Evolutionary conservation across 1,139 yeast species (phyloP), one percentile per base, ranked within the genome.

Genomic region (Candida glucosophila): DNA sequence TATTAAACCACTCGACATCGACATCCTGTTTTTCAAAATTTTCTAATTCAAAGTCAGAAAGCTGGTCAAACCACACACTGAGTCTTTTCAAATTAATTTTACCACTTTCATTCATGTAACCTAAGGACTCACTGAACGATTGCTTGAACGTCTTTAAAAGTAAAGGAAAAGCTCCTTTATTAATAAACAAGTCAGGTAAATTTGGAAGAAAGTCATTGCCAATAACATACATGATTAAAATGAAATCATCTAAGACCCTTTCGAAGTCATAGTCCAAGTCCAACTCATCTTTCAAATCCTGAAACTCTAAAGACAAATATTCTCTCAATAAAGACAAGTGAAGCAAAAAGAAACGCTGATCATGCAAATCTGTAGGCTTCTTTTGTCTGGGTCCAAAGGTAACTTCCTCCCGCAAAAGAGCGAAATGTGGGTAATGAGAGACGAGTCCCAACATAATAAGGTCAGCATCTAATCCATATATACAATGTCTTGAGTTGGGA

Each of bases 141-240:
- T 77, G 77, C 47, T 86, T 90, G 58, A 92, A 90, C 9, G 95
- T 80, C 36, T 78, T 82, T 40, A 90, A 64, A 43, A 92, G 67
- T 21, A 86, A 69, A 9, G 97, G 95, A 58, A 92, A 80, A 1
- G 98, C 98, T 41, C 97, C 97, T 43, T 88, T 90, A 47, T 86
- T 88, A 41, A 92, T 72, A 51, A 83, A 86, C 44, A 92, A 64
- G 50, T 88, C 95, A 2, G 99, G 98, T 42, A 92, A 68, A 48
- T 90, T 85, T n/a, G 99, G 98, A 45, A 92, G 69, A 73, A 92
- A 92, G 68, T 92, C 99, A 48, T 92, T 92, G 43, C 99, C 99
- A 44, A 92, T 83, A 33, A 90, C 95, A 47, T 83, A 88, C 76
- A 85, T 74, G 44, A 90, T 80, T 32, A 92, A 67, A 39, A 92